Evolutionary conservation across 2,329 filamentous ascomycete species (phyloP).

Genomic region (Pseudocercospora macadamiae): DNA sequence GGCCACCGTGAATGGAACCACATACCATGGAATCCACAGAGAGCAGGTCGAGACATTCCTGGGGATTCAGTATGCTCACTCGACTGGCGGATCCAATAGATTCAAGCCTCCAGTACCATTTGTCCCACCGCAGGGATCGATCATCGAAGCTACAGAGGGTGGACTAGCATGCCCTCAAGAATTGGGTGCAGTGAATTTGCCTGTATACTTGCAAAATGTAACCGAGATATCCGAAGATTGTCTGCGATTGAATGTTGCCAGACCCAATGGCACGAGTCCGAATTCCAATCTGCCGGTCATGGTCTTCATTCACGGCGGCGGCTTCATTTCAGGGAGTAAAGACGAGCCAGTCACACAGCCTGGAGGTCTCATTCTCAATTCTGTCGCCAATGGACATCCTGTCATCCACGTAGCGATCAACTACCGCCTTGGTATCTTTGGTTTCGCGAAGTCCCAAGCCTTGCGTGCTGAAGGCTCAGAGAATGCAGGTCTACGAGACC

Average conservation of each 20-base stretch:
- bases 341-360: constrained; percentile 44
- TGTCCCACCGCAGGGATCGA: constrained; percentile 25
- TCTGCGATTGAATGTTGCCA: constrained; percentile 35
- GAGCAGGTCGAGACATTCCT: constrained; percentile 39
- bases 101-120: constrained; percentile 38
- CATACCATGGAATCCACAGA: constrained; percentile 32
- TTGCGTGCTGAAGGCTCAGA: constrained; percentile 38
- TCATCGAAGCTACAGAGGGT: constrained; percentile 33
- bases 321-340: constrained; percentile 27
- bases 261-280: constrained; percentile 25
- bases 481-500: constrained; percentile 58
- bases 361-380: constrained; percentile 51
- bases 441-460: constrained; percentile 41
- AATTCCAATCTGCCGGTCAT: constrained; percentile 43
- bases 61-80: constrained; percentile 38
- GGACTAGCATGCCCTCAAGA: constrained; percentile 39
- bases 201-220: neutral
- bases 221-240: constrained; percentile 30
- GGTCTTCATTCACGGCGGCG: constrained; percentile 40
- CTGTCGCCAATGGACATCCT: constrained; percentile 46
- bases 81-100: constrained; percentile 36
- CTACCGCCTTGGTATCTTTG: constrained; percentile 43
- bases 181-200: neutral
- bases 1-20: constrained; percentile 18
- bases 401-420: constrained; percentile 39